A percentile compares a stretch with the other conserved stretches of the same genome.
Evolutionary conservation across 192 early-diverging fungal genomes (phyloP).

Genomic region (Coemansia aciculifera): DNA sequence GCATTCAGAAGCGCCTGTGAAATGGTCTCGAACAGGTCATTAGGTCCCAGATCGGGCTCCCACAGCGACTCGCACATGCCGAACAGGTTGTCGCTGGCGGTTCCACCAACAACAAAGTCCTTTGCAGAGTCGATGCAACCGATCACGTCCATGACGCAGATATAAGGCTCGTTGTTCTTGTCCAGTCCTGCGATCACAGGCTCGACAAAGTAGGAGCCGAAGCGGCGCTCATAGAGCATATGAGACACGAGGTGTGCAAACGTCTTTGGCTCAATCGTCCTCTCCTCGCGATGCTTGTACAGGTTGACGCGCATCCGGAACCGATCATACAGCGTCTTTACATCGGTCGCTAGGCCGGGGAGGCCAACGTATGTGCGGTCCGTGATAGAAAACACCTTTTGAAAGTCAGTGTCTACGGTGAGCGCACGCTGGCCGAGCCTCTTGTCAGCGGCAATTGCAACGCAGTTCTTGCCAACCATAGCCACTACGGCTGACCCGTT

Average conservation of each 20-base stretch:
- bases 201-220: constrained; percentile 93
- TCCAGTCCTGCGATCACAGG: constrained; percentile 95
- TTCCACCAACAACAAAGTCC: constrained; percentile 95
- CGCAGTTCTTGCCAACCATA: constrained; percentile 98
- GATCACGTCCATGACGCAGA: constrained; percentile 93
- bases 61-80: constrained; percentile 97
- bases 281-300: constrained; percentile 95
- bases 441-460: constrained; percentile 95
- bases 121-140: constrained; percentile 91
- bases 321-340: constrained; percentile 87
- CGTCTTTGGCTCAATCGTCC: constrained; percentile 92
- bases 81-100: constrained; percentile 80
- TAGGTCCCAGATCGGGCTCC: constrained; percentile 96
- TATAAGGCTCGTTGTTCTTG: constrained; percentile 86
- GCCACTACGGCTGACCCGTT: constrained; percentile 94
- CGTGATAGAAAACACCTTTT: constrained; percentile 88
- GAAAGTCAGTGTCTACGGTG: constrained; percentile 93
- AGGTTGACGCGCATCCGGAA: constrained; percentile 94
- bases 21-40: constrained; percentile 96
- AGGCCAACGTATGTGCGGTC: constrained; percentile 88
- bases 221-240: constrained; percentile 93
- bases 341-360: constrained; percentile 94
- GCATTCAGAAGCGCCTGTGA: constrained; percentile 93
- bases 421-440: constrained; percentile 90
- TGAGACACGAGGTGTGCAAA: constrained; percentile 92